Base-by-base conservation (phyloP, 805 yeast genomes). In the Jamesozyma hellenica region DNA sequence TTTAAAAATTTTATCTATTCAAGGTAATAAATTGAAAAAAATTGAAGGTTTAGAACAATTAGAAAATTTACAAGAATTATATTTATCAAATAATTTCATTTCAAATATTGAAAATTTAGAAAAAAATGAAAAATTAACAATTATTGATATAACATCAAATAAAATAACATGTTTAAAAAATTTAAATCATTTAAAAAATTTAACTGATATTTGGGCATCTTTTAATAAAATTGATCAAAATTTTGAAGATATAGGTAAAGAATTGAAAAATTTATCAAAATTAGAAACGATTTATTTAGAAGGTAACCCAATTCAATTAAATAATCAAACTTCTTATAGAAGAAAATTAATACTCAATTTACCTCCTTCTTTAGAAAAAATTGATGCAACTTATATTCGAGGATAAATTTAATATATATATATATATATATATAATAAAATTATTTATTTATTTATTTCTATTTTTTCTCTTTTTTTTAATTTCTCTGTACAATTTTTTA, bases 191-290 rank as follows among this genome's bases (percentile, higher is more conserved):
- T 69, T 92, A 42, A 58, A 48, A 1, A 53, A 79, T n/a, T 67
- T 92, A 42, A 87, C 95, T 8, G 99, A 92, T 60, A 66, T 92
- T 39, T 92, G 99, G 98, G 86, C 94, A 19, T 82, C 95, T 0
- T 74, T 75, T 52, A 92, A 90, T 60, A 60, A 73, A 50, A 59
- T 92, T 17, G 71, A 74, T 27, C 63, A 58, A 39, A 67, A 75
- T 31, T 88, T 83, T 60, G 76, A 78, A 27, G 79, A 85, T 38
- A 64, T 92, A 34, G 78, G 75, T 38, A 58, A 70, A 16, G 79
- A 85, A 55, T 68, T 92, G 43, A 75, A 77, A 12, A 64, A 65
- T 30, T 64, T 85, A 38, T 72, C 75, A 1, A 66, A 72, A 5
- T 66, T 92, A 39, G 94, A 86, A 38, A 86, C 95, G 0, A 95